Evolutionary conservation across 2,329 filamentous ascomycete species (phyloP).

Genomic region (Botryotinia narcissicola): DNA sequence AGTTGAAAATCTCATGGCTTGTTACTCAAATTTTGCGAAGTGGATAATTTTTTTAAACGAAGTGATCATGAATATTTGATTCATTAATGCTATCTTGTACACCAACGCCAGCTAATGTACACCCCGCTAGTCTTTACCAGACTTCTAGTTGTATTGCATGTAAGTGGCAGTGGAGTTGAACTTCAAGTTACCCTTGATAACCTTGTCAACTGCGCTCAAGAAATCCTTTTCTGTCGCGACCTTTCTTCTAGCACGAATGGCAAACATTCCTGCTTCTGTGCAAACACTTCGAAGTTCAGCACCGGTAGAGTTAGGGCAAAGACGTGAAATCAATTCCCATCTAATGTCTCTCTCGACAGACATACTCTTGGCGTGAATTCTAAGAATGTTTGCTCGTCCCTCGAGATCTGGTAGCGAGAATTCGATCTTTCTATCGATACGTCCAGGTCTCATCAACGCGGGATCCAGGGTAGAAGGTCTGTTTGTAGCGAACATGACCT

Average conservation of each 20-base stretch:
- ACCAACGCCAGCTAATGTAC: constrained; percentile 39
- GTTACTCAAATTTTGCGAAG: not conserved
- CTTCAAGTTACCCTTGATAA: constrained; percentile 98
- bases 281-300: constrained; percentile 95
- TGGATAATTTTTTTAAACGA: not conserved
- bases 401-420: constrained; percentile 97
- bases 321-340: constrained; percentile 96
- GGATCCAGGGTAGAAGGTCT: constrained; percentile 92
- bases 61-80: constrained; percentile 22
- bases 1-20: not conserved
- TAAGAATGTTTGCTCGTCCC: constrained; percentile 93
- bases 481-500: constrained; percentile 99
- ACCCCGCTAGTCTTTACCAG: constrained; percentile 26
- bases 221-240: constrained; percentile 99
- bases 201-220: constrained; percentile 95
- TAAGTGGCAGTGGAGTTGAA: constrained; percentile 99
- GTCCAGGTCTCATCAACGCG: constrained; percentile 93
- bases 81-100: constrained; percentile 36
- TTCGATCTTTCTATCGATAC: constrained; percentile 98
- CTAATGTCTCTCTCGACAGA: constrained; percentile 97
- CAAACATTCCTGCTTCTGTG: constrained; percentile 98
- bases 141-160: constrained; percentile 92
- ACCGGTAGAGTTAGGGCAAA: constrained; percentile 96
- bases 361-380: constrained; percentile 99
- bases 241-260: constrained; percentile 91